These are phyloP conservation scores for Chenopodium quinoa DNA, from an alignment of 148 eudicot species.

Conservation along the genomic window DNA sequence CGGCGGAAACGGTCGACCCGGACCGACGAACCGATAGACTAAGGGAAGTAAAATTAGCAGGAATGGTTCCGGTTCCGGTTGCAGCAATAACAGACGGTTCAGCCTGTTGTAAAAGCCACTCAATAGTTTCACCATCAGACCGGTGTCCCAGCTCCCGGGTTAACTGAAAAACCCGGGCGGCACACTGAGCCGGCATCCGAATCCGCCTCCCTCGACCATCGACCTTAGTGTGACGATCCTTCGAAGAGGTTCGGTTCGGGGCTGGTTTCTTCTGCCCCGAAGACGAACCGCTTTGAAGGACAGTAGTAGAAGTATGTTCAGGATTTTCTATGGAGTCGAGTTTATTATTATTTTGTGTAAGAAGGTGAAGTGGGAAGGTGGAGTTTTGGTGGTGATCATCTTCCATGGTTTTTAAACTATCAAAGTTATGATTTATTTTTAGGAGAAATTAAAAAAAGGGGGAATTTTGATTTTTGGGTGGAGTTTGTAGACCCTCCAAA, in stretches of 20 bases:
- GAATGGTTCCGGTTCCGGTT: conserved; percentile 86
- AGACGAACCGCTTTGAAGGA: neutral
- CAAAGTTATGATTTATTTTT: neutral
- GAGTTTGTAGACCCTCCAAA: conserved; percentile 7
- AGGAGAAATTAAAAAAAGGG: neutral
- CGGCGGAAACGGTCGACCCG: conserved; percentile 33
- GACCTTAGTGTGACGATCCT: conserved; percentile 83
- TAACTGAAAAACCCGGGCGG: conserved; percentile 83
- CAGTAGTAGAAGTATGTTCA: neutral
- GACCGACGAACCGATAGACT: conserved; percentile 33
- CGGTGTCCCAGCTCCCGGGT: conserved; percentile 80
- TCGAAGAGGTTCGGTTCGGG: conserved; percentile 60
- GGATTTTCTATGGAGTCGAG: neutral
- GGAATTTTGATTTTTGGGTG: conserved; percentile 1
- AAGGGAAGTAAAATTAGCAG: conserved; percentile 44
- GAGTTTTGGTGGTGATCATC: neutral
- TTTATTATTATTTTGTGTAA: neutral
- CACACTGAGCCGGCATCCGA: conserved; percentile 87
- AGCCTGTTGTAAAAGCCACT: conserved; percentile 89
- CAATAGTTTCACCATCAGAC: conserved; percentile 84
- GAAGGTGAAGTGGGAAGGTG: neutral
- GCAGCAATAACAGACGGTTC: conserved; percentile 87
- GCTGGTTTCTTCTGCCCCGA: conserved; percentile 37
- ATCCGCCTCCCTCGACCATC: conserved; percentile 85
- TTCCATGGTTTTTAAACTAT: neutral